These are phyloP conservation scores for Pulveroboletus ravenelii DNA, from an alignment of 768 basidiomycete species.

Conservation along the genomic window DNA sequence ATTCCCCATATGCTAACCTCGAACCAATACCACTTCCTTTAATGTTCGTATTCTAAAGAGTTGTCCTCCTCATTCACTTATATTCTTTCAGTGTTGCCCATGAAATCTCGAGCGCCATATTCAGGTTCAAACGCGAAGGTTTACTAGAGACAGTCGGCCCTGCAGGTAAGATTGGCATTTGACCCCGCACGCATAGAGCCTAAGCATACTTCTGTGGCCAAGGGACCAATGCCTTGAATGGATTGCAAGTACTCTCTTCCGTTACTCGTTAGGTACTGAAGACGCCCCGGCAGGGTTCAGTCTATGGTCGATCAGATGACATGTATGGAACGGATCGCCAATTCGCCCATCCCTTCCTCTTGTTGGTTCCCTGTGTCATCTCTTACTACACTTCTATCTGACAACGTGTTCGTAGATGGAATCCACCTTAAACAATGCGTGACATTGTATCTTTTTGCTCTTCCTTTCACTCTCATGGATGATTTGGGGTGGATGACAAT, in stretches of 20 bases:
- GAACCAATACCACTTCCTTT: constrained; percentile 78
- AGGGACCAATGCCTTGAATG: constrained; percentile 77
- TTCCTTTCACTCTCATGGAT: constrained; percentile 81
- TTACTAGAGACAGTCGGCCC: constrained; percentile 87
- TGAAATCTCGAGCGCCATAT: constrained; percentile 66
- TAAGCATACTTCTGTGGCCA: constrained; percentile 2
- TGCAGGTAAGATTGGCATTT: constrained; percentile 48
- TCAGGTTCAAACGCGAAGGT: constrained; percentile 73
- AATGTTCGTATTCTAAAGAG: constrained; percentile 43
- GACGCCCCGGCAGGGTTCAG: constrained; percentile 51
- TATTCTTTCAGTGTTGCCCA: constrained; percentile 61
- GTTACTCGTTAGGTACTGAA: constrained; percentile 4
- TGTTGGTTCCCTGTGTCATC: constrained; percentile 40
- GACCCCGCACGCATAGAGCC: background rate
- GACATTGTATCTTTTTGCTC: constrained; percentile 85
- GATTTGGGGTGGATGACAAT: constrained; percentile 82
- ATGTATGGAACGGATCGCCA: constrained; percentile 86
- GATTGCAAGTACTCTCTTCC: constrained; percentile 40
- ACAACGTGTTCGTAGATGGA: constrained; percentile 47
- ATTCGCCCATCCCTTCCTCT: constrained; percentile 76
- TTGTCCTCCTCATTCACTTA: background rate
- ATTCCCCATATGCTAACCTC: constrained; percentile 47
- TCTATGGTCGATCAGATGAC: constrained; percentile 82
- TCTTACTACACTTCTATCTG: constrained; percentile 6
- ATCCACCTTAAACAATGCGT: constrained; percentile 95